Evolutionary conservation across 2,329 filamentous ascomycete genomes (phyloP), one percentile per base, ranked within the genome.

Genomic region (Venturia asperata): DNA sequence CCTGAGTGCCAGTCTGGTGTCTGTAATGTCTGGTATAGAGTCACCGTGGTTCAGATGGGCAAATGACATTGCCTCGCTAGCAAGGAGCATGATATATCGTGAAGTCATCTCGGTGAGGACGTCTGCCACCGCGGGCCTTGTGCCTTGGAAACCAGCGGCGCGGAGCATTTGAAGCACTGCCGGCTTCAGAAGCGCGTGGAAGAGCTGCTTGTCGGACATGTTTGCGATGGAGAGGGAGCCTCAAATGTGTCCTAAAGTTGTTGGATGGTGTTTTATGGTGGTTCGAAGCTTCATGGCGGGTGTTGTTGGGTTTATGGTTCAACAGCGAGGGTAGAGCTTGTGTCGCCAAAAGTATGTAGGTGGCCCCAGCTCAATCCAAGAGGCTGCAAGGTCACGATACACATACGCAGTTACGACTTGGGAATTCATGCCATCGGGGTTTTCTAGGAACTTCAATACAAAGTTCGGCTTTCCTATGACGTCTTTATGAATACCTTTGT

Each of bases 121-220:
- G 77, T 97, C 92, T 66, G 97, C 81, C 7, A 95, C 92, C 3
- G 88, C 88, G 1, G 91, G 87, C 64, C 87, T 87, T 62, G 91
- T 90, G 52, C 88, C 83, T 74, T 95, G 90, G 78, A 95, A 97
- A 74, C 93, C 93, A 30, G 91, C 88, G 39, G 92, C 91, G 72
- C 93, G 91, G 63, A 97, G 86, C 71, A 96, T 93, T 77, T 97
- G 92, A 66, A 97, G 85, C 67, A 97, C 85, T 61, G 88, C 87
- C 1, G 93, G 93, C 52, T 92, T 91, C 66, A 97, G 83, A 68
- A 96, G 87, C 67, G 90, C 88, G 76, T 91, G 88, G 78, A 88
- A 84, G 61, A 89, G 64, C 15, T 37, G 27, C 56, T 39, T 37
- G 15, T 43, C 55, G n/a, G 64, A 65, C 64, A 65, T 65, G 17